These are phyloP conservation scores for Colletotrichum sojae DNA, from an alignment of 2,329 filamentous ascomycete genomes.

Conservation along the genomic window DNA sequence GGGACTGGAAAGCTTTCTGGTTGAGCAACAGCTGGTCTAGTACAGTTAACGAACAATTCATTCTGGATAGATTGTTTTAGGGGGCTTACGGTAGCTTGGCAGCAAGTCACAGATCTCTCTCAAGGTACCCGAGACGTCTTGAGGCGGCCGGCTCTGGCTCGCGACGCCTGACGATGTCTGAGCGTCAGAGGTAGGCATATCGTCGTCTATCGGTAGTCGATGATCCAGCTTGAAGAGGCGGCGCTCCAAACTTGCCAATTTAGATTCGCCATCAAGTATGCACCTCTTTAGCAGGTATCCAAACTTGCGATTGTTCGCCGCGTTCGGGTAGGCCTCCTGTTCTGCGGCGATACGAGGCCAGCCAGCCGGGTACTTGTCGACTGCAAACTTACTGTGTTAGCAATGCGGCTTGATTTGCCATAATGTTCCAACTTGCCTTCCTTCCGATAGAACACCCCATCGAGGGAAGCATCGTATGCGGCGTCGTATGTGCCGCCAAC, in stretches of 20 bases:
- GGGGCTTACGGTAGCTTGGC: background rate
- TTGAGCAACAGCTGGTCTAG: conserved; percentile 4
- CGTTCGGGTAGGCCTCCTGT: background rate
- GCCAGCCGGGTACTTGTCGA: background rate
- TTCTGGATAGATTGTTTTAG: no score
- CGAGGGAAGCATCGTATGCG: no score
- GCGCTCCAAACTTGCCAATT: background rate
- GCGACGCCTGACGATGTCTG: background rate
- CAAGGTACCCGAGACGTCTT: background rate
- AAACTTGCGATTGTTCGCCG: conserved; percentile 1
- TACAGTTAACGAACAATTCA: background rate
- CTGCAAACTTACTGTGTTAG: background rate
- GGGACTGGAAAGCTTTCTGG: background rate
- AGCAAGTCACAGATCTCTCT: background rate
- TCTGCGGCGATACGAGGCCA: conserved; percentile 3
- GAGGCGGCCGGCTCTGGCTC: background rate
- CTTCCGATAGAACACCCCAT: no score
- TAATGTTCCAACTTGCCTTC: no score
- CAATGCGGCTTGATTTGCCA: no score
- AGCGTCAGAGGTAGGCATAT: no score
- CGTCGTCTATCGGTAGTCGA: background rate
- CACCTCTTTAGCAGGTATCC: background rate
- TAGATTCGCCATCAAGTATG: background rate
- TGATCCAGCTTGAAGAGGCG: background rate
- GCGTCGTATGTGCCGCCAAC: no score